Evolutionary conservation across 2,329 filamentous ascomycete genomes (phyloP), one percentile per base, ranked within the genome.

Genomic region (Monosporascus sp.): DNA sequence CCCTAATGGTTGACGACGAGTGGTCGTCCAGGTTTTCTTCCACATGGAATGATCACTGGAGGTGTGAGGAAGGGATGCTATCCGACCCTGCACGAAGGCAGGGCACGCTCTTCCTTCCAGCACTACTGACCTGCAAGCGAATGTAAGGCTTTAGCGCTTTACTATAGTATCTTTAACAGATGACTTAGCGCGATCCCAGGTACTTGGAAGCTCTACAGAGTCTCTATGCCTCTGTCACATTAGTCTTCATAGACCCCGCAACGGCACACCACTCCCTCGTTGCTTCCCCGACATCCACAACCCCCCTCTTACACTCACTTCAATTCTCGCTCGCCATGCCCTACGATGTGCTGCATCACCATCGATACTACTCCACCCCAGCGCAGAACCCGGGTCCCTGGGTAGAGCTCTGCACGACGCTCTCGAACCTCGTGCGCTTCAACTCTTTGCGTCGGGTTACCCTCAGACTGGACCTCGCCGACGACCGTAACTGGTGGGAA

Each of bases 21-120:
- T 63, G 58, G 58, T 55, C 57, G 2, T 35, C 48, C 43, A 55
- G 59, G 26, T 58, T 61, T 46, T 54, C 55, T 2, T 63, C 60
- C 2, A 40, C 60, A 2, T 60, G 58, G 60, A 44, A 61, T 17
- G 55, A 64, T 41, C 60, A 63, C 44, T 63, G 60, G 62, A 48
- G 35, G n/a, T 62, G 62, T 50, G 57, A 63, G 38, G 60, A 63
- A 47, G 56, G 52, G 22, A 60, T 60, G 60, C 20, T 55, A 43
- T 40, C 40, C 11, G 19, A 56, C 49, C 9, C n/a, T 47, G 24
- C 17, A 20, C 19, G 35, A 22, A 43, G 22, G 17, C 19, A 11
- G 17, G 50, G 46, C n/a, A 56, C 53, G 17, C 52, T 59, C 31
- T 63, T 64, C 49, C 37, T 62, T 22, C 53, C 58, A 20, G 51